These are phyloP conservation scores for Phytopythium helicoides DNA, from an alignment of 352 stramenopile genomes.

Conservation along the genomic window DNA sequence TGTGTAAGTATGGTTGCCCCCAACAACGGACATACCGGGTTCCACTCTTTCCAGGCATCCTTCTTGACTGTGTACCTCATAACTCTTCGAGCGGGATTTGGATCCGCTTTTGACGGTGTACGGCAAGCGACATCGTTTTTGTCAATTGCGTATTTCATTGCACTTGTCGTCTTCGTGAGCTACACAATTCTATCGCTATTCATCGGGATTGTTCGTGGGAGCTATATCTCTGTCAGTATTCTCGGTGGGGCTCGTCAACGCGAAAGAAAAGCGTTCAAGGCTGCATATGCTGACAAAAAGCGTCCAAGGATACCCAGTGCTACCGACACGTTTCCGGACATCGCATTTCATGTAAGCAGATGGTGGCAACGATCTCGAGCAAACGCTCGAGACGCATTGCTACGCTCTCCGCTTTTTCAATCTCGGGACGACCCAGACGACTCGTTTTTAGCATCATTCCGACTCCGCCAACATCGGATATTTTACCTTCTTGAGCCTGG, in stretches of 20 bases:
- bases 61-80: constrained; percentile 83
- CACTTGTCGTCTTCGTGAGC: constrained; percentile 76
- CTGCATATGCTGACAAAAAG: constrained; percentile 47
- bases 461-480: constrained; percentile 53
- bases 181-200: constrained; percentile 86
- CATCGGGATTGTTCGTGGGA: constrained; percentile 78
- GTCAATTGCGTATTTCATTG: constrained; percentile 79
- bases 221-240: constrained; percentile 69
- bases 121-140: constrained; percentile 73
- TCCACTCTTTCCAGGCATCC: constrained; percentile 81
- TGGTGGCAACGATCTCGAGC: constrained; percentile 32
- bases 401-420: constrained; percentile 55
- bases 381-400: constrained; percentile 22
- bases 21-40: constrained; percentile 75
- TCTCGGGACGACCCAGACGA: constrained; percentile 40
- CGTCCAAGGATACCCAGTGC: constrained; percentile 52
- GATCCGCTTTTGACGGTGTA: constrained; percentile 64
- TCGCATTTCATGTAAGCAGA: constrained; percentile 40
- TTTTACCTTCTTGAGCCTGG: constrained; percentile 64
- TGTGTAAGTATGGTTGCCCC: constrained; percentile 60
- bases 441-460: constrained; percentile 56
- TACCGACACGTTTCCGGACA: constrained; percentile 59
- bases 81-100: constrained; percentile 75
- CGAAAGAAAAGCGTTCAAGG: constrained; percentile 21
- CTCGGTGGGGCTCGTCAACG: constrained; percentile 27